Conservation (phyloP, 495 filamentous ascomycete genomes). For the Talaromyces nanjingensis region DNA sequence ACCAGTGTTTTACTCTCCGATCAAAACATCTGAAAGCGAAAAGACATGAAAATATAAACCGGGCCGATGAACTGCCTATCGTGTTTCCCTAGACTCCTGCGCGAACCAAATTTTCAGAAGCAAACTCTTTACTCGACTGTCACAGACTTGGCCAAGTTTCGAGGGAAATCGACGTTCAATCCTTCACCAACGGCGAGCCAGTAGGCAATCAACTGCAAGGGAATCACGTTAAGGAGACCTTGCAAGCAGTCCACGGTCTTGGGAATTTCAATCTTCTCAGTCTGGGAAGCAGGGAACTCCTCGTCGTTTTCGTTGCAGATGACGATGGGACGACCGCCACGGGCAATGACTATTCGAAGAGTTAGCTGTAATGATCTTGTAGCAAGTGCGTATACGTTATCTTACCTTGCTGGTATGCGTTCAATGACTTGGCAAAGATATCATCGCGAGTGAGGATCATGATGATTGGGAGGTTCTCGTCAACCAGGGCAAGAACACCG, state of each 20-base stretch:
- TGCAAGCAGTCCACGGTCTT: conserved; percentile 93
- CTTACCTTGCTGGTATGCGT: conserved; percentile 95
- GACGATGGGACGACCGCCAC: conserved; percentile 89
- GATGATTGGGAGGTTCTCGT: conserved; percentile 97
- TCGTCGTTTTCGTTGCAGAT: conserved; percentile 90
- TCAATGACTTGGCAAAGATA: conserved; percentile 93
- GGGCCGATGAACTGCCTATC: conserved; percentile 5
- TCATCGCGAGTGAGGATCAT: conserved; percentile 97
- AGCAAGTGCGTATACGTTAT: conserved; percentile 8
- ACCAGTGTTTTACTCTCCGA: not conserved
- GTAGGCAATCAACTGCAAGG: conserved; percentile 94
- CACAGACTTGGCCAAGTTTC: conserved; percentile 97
- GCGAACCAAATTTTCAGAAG: not conserved
- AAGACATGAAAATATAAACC: conserved; percentile 3
- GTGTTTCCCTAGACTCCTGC: conserved; percentile 1
- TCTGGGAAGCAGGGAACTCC: conserved; percentile 79
- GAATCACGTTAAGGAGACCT: conserved; percentile 95
- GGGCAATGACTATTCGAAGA: conserved; percentile 67
- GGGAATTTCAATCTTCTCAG: conserved; percentile 95
- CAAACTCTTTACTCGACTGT: conserved; percentile 77
- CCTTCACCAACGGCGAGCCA: conserved; percentile 96
- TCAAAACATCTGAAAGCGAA: not conserved
- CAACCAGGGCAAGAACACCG: conserved; percentile 92
- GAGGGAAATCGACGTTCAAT: conserved; percentile 93
- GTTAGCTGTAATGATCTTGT: not conserved